Evolutionary conservation across 2,329 filamentous ascomycete species (phyloP), one percentile per base, ranked within the genome.

Genomic region (Aschersonia sp.): DNA sequence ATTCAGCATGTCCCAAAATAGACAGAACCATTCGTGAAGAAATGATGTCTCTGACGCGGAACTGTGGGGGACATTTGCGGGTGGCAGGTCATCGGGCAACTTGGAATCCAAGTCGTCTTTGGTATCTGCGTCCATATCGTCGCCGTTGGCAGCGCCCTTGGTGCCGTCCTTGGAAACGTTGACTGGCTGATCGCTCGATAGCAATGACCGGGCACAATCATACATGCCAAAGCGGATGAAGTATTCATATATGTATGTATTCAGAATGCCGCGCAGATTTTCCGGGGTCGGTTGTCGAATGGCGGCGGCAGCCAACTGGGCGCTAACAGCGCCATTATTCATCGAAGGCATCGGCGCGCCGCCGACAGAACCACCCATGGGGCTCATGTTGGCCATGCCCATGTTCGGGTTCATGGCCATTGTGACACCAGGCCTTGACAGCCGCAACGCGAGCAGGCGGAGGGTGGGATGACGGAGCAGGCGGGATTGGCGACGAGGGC

Each of bases 1-100:
- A 60, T 81, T 81, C 66, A 85, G 94, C 56, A 97, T 88, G 59
- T 98, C 92, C 89, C 89, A 97, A 65, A 98, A 98, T 47, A 96
- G 77, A 60, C 83, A 87, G 71, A 94, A 98, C 92, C 92, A 98
- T 59, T 97, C 92, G 56, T 88, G 84, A n/a, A 98, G 73, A 59
- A 98, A 97, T 30, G 86, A 87, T 52, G 78, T 85, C 58, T 84
- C 84, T 48, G 75, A 75, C 51, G 73, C 72, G 45, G 77, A 75
- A 61, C 72, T 75, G 7, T 7, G 12, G 9, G 82, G 80, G 5
- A 88, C 71, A 52, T 80, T 80, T 9, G 88, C 82, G 5, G 78
- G 74, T 4, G 91, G 91, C 40, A 97, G 74, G 59, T 94, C 89
- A 49, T 82, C 78, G 1, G 86, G 85, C 43, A 84, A 75, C 62